Conservation (phyloP, 306 rosid genomes). For the Fragaria ananassa region DNA sequence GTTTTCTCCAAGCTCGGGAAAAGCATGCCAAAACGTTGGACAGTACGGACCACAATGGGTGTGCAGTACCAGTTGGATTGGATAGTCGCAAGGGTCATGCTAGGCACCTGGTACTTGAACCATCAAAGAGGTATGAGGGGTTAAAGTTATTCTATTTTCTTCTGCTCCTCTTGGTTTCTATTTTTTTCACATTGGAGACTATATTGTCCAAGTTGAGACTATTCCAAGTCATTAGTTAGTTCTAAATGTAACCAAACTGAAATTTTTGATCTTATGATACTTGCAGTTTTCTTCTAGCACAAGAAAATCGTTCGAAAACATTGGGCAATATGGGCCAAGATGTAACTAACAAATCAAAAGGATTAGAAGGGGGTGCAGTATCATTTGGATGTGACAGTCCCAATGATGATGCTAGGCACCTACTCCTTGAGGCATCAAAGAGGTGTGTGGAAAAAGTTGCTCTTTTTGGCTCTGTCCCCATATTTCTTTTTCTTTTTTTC, state of each 20-base stretch:
- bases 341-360: not conserved
- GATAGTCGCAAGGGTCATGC: not conserved
- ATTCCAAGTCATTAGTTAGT: not conserved
- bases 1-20: not conserved
- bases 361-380: not conserved
- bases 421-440: constrained; percentile 12
- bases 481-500: not conserved
- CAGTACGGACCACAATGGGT: not conserved
- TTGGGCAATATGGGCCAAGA: constrained; percentile 17
- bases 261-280: not conserved
- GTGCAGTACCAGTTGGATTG: not conserved
- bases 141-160: not conserved
- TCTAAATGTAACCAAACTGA: not conserved
- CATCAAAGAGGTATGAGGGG: not conserved
- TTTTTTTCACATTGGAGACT: not conserved
- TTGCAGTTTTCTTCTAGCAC: constrained; percentile 9
- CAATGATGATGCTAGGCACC: constrained; percentile 1
- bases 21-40: not conserved
- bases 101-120: constrained; percentile 12
- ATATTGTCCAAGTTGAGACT: not conserved
- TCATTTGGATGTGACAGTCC: constrained; percentile 7
- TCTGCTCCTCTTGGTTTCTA: not conserved
- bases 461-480: not conserved
- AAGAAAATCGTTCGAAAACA: not conserved
- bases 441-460: constrained; percentile 5